Evolutionary conservation across 164 flowering plant genomes (phyloP).

Genomic region (Litsea cubeba): DNA sequence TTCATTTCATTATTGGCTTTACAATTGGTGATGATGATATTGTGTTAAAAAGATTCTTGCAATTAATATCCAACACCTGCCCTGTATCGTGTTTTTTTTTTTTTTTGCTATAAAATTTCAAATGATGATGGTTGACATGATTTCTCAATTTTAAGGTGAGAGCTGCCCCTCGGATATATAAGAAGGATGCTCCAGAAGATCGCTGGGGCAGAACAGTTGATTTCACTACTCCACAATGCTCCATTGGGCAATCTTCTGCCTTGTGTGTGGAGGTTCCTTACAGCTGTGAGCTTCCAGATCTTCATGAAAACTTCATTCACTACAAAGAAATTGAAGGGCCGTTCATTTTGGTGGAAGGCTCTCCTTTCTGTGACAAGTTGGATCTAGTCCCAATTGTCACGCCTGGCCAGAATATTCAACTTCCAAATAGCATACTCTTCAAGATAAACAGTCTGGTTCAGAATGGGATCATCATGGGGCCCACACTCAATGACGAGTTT

Average conservation of each 20-base stretch:
- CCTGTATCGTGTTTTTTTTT: conserved; percentile 25
- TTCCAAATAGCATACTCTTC: conserved; percentile 65
- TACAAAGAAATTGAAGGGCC: conserved; percentile 38
- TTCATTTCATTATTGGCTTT: too few species aligned
- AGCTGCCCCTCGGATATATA: conserved; percentile 65
- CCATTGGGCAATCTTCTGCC: conserved; percentile 75
- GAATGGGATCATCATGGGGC: conserved; percentile 63
- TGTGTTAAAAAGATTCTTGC: background rate
- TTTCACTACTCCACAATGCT: conserved; percentile 41
- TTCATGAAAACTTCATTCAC: conserved; percentile 38
- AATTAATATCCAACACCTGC: background rate
- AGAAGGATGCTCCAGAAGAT: conserved; percentile 49
- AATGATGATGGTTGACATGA: background rate
- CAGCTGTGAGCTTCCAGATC: conserved; percentile 36
- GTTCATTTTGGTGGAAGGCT: conserved; percentile 36
- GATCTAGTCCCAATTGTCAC: conserved; percentile 62
- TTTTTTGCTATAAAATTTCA: conserved; percentile 8
- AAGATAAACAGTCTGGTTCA: conserved; percentile 71
- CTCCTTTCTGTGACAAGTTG: conserved; percentile 28
- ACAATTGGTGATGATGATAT: too few species aligned
- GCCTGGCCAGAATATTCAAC: conserved; percentile 30
- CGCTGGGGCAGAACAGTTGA: conserved; percentile 71
- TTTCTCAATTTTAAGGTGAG: conserved; percentile 31
- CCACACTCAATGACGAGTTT: conserved; percentile 48
- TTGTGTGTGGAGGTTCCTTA: conserved; percentile 64